Evolutionary conservation across 306 rosid species (phyloP).

Genomic region (Malus asiatica): DNA sequence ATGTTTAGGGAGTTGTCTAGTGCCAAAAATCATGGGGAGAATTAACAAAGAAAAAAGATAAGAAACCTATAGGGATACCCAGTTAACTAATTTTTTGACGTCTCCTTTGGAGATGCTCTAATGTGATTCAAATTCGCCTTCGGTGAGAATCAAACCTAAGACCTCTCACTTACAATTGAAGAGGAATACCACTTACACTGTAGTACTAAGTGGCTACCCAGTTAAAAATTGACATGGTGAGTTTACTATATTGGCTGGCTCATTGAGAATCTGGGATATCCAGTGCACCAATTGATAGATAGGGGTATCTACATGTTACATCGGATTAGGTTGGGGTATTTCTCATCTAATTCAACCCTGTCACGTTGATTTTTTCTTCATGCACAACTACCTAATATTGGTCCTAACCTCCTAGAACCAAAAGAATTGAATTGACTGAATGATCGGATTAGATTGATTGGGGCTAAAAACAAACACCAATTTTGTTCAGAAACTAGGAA

Average conservation of each 20-base stretch:
- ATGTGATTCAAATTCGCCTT: too few relatives aligned
- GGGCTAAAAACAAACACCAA: background rate
- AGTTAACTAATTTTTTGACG: too few relatives aligned
- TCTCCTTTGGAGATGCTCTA: too few relatives aligned
- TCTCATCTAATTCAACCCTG: background rate
- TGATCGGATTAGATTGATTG: background rate
- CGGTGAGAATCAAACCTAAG: too few relatives aligned
- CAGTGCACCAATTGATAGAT: background rate
- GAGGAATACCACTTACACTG: too few relatives aligned
- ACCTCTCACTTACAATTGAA: too few relatives aligned
- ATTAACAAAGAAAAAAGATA: background rate
- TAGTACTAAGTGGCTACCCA: too few relatives aligned
- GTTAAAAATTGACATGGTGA: too few relatives aligned
- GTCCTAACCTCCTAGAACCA: background rate
- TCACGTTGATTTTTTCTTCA: background rate
- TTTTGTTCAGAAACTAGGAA: background rate
- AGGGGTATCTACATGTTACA: background rate
- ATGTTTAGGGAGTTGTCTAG: background rate
- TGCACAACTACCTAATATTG: too few relatives aligned
- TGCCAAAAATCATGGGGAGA: background rate
- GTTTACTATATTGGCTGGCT: too few relatives aligned
- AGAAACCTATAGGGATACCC: background rate
- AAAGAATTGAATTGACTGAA: background rate
- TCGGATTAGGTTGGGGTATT: background rate
- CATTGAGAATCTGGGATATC: background rate